Evolutionary conservation across 2,329 filamentous ascomycete genomes (phyloP).

Genomic region (Monilinia fructicola): DNA sequence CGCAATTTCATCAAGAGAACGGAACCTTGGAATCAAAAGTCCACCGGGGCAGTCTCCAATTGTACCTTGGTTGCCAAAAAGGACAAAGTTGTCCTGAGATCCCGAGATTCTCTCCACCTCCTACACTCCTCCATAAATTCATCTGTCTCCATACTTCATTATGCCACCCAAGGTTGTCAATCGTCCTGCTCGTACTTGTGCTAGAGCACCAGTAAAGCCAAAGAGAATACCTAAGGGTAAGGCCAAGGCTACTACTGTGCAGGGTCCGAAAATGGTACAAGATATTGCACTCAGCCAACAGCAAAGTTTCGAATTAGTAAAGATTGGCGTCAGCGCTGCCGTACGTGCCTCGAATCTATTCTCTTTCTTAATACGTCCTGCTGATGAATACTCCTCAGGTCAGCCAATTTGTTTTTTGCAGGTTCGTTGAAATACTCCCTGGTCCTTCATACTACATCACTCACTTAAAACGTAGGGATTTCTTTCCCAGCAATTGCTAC

Average conservation of each 20-base stretch:
- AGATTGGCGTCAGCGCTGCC: constrained; percentile 26
- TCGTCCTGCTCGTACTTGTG: background rate
- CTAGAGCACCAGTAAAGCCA: background rate
- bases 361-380: background rate
- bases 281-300: constrained; percentile 19
- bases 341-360: constrained; percentile 18
- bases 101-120: background rate
- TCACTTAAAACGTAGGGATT: background rate
- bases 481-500: constrained; percentile 15
- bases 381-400: constrained; percentile 22
- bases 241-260: background rate
- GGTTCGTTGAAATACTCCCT: constrained; percentile 15
- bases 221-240: background rate
- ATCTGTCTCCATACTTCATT: background rate
- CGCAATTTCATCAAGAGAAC: background rate
- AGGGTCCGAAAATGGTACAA: background rate
- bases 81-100: background rate
- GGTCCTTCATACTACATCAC: background rate
- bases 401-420: constrained; percentile 25
- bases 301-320: constrained; percentile 29
- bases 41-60: background rate
- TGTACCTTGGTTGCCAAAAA: background rate
- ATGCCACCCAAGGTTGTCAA: constrained; percentile 2
- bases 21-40: background rate
- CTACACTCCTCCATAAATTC: background rate